Percentiles rank a stretch among this genome's conserved stretches.
phyloP scores from a whole-genome alignment of 2,329 filamentous ascomycete species.

The Xylogone sp. region DNA sequence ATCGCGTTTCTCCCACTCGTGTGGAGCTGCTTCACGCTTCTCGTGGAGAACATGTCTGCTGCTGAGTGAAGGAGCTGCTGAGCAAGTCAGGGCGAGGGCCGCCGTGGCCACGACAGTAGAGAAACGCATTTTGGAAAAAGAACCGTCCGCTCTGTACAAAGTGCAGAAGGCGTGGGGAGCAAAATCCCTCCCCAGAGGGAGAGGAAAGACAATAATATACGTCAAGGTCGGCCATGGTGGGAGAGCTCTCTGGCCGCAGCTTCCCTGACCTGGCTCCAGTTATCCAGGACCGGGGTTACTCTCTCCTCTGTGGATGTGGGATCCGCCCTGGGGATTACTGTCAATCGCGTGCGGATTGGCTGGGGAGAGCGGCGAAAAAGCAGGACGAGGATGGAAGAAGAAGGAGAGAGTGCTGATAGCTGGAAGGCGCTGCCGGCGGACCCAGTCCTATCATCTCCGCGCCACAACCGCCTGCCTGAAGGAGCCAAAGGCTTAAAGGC shows the following conservation, averaged over 20 bases:
- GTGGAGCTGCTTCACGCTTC: constrained; percentile 9
- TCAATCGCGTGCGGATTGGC: too few species aligned
- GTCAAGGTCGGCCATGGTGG: neutral
- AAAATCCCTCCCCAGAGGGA: neutral
- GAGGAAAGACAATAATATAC: neutral
- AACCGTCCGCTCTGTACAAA: neutral
- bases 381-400: too few species aligned
- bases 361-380: too few species aligned
- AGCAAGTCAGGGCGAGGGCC: constrained; percentile 2
- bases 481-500: neutral
- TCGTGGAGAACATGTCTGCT: constrained; percentile 8
- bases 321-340: too few species aligned
- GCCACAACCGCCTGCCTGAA: neutral
- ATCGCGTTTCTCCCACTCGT: constrained; percentile 9
- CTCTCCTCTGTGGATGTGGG: too few species aligned
- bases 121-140: constrained; percentile 1
- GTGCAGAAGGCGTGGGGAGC: neutral
- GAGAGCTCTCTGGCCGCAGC: neutral
- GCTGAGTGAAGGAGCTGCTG: constrained; percentile 4
- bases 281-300: too few species aligned
- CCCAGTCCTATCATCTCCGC: neutral
- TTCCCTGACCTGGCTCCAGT: too few species aligned
- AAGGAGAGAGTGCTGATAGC: neutral
- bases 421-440: neutral
- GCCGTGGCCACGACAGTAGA: constrained; percentile 5